Evolutionary conservation across 352 stramenopile species (phyloP), one percentile per base, ranked within the genome.

Genomic region (Blastocystis sp.): DNA sequence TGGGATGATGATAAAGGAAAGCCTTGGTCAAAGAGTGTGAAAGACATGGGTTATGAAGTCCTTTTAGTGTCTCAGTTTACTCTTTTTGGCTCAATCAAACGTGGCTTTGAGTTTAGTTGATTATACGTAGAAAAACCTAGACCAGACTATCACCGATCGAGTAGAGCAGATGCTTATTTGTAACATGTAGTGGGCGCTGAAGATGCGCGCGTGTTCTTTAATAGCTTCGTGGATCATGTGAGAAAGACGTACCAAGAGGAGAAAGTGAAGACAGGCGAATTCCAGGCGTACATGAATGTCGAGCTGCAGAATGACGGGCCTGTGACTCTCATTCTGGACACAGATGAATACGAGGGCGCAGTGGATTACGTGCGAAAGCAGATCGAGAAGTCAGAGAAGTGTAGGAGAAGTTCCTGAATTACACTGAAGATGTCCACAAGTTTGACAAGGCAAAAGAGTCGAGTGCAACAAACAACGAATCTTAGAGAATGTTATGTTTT

Each of bases 281-380:
- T 87, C 47, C 45, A 68, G n/a, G 76, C 76, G 7, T 87, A 87
- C 43, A 87, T 87, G 76, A 87, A 73, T 76, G 76, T 87, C 15
- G 41, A 87, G 29, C 29, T 87, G 75, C 55, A 73, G 43, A 76
- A 76, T 47, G 76, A 87, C 47, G 76, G 76, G 45, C 76, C 76
- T 26, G 39, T 23, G 5, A 87, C 76, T 5, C 50, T 87, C 23
- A 76, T 87, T 50, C 23, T 87, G 34, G 76, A 87, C 34, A 76
- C 76, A 39, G 76, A 87, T 23, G 76, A 87, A 8, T 87, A 87
- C 26, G 76, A 87, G 18, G 34, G 37, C 11, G 47, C 76, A 18
- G 63, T 76, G 5, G 54, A 76, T 5, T 54, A 41, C 7, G 68
- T 87, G 18, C 59, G 76, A 47, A 68, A 68, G 26, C 11, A 68